These are phyloP conservation scores for Epichloe aotearoae DNA, from an alignment of 2,329 filamentous ascomycete species.

Conservation along the genomic window DNA sequence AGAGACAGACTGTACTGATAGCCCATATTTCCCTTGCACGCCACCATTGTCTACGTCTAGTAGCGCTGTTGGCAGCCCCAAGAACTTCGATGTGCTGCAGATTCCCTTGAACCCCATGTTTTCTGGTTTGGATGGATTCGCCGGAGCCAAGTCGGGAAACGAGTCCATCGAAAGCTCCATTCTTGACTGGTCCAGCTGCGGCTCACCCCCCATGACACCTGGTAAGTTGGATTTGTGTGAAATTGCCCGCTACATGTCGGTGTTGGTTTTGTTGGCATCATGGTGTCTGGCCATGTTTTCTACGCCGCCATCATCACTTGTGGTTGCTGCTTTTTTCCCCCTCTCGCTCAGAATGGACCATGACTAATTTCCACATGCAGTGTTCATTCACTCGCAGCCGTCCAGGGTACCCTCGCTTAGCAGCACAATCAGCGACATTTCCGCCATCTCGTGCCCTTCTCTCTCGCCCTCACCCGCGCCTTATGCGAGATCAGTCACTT, in stretches of 20 bases:
- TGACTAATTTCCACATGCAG: conserved; percentile 28
- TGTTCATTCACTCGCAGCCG: conserved; percentile 35
- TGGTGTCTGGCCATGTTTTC: not conserved
- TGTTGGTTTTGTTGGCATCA: not conserved
- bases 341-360: conserved; percentile 6
- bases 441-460: conserved; percentile 66
- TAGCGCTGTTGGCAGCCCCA: conserved; percentile 77
- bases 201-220: conserved; percentile 81
- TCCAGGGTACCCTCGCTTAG: conserved; percentile 45
- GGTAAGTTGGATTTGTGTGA: conserved; percentile 44
- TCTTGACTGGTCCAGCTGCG: conserved; percentile 63
- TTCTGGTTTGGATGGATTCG: conserved; percentile 55
- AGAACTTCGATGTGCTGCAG: conserved; percentile 60
- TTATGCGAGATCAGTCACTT: conserved; percentile 53
- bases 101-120: conserved; percentile 76
- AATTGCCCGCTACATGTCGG: not conserved
- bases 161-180: conserved; percentile 63
- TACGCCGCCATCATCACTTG: not conserved
- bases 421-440: conserved; percentile 55
- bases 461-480: conserved; percentile 79
- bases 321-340: not conserved
- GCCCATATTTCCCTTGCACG: conserved; percentile 69
- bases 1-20: conserved; percentile 60
- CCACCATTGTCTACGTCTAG: conserved; percentile 76
- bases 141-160: conserved; percentile 53